Evolutionary conservation across 805 yeast species (phyloP).

Genomic region (Debaryomyces maramus): DNA sequence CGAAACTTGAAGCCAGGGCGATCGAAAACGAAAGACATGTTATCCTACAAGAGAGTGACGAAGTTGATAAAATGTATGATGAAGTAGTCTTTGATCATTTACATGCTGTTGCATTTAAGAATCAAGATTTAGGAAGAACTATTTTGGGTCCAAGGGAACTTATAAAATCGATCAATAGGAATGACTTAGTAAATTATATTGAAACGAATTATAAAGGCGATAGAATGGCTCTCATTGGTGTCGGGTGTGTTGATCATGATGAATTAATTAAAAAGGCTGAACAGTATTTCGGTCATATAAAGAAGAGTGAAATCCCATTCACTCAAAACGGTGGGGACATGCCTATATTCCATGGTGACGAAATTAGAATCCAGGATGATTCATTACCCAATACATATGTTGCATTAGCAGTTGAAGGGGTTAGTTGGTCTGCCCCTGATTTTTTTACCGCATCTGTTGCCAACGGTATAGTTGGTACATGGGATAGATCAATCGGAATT

Average conservation of each 20-base stretch:
- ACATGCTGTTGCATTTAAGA: conserved; percentile 87
- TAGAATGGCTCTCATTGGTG: conserved; percentile 97
- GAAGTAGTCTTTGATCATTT: conserved; percentile 97
- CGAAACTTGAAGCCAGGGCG: conserved; percentile 77
- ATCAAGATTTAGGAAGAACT: conserved; percentile 94
- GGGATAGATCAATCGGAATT: conserved; percentile 91
- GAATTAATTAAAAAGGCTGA: conserved; percentile 76
- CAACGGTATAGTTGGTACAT: conserved; percentile 94
- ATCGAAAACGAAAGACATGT: conserved; percentile 96
- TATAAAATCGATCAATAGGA: conserved; percentile 74
- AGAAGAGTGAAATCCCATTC: conserved; percentile 59
- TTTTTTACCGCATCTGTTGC: conserved; percentile 94
- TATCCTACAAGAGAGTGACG: conserved; percentile 93
- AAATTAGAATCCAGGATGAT: conserved; percentile 78
- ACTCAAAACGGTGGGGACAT: conserved; percentile 73
- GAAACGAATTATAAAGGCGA: conserved; percentile 89
- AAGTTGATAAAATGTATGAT: conserved; percentile 97
- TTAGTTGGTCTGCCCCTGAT: conserved; percentile 94
- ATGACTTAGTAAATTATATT: conserved; percentile 79
- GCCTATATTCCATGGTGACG: conserved; percentile 84
- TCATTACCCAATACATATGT: conserved; percentile 86
- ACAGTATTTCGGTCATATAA: conserved; percentile 71
- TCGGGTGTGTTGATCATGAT: conserved; percentile 90
- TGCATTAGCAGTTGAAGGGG: conserved; percentile 96
- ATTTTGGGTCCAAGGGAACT: conserved; percentile 92